A percentile compares a stretch with the other conserved stretches of the same genome.
phyloP scores from a whole-genome alignment of 768 basidiomycete genomes.

The Lanmaoa rubissima region DNA sequence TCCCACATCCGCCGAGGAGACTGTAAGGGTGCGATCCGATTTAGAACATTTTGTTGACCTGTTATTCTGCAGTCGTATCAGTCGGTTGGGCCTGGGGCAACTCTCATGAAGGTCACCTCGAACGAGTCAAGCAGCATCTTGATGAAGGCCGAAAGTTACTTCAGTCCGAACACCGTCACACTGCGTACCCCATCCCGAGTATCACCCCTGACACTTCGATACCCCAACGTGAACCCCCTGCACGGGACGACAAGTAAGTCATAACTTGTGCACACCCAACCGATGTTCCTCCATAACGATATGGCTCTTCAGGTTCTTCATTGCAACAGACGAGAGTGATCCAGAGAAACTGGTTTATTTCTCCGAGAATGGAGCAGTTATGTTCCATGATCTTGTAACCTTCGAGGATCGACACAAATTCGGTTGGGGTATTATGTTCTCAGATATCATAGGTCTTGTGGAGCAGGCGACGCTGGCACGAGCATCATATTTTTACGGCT shows the following conservation, averaged over 20 bases:
- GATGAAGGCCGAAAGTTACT: slow-evolving; percentile 29
- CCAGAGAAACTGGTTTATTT: slow-evolving; percentile 31
- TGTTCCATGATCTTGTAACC: slow-evolving; percentile 40
- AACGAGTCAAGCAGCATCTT: slow-evolving; percentile 32
- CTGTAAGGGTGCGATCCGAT: slow-evolving; percentile 23
- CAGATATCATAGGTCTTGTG: slow-evolving; percentile 40
- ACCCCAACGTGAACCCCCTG: slow-evolving; percentile 17
- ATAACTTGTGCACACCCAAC: neutral
- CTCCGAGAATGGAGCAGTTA: slow-evolving; percentile 33
- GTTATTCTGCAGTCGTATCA: slow-evolving; percentile 20
- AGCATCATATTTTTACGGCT: slow-evolving; percentile 38
- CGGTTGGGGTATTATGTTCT: slow-evolving; percentile 41
- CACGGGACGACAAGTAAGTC: slow-evolving; percentile 17
- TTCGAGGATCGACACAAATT: slow-evolving; percentile 37
- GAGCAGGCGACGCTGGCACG: slow-evolving; percentile 39
- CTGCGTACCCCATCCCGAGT: slow-evolving; percentile 18
- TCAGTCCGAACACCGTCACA: slow-evolving; percentile 13
- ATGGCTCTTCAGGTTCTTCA: slow-evolving; percentile 23
- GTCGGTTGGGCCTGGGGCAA: slow-evolving; percentile 35
- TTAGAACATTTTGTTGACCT: neutral
- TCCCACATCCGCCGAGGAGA: slow-evolving; percentile 40
- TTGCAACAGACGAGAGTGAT: slow-evolving; percentile 39
- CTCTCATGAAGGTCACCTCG: slow-evolving; percentile 32
- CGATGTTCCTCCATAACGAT: neutral
- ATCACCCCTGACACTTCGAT: slow-evolving; percentile 9